phyloP scores from a whole-genome alignment of 1,284 basidiomycete genomes.

The Ustilago lituana region DNA sequence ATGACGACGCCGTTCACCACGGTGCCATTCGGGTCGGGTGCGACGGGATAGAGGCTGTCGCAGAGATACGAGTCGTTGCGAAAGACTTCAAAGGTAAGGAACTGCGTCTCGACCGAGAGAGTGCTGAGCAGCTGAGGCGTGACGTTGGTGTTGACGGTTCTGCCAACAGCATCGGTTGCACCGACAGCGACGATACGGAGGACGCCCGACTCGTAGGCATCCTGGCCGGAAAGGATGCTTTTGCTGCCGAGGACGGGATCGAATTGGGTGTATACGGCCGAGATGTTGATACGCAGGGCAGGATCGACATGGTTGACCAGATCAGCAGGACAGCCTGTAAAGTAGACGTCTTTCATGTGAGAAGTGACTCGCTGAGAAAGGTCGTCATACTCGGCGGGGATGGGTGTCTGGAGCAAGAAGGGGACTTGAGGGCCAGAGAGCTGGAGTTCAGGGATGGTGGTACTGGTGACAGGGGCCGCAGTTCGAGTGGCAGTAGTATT shows the following conservation, averaged over 20 bases:
- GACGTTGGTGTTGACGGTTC: slow-evolving; percentile 36
- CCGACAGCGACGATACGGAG: slow-evolving; percentile 57
- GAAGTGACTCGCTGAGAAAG: slow-evolving; percentile 17
- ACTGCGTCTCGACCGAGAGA: slow-evolving; percentile 47
- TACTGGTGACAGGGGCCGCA: slow-evolving; percentile 28
- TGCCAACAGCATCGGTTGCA: slow-evolving; percentile 38
- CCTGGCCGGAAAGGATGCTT: slow-evolving; percentile 20
- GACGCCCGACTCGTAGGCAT: slow-evolving; percentile 29
- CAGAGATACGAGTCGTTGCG: slow-evolving; percentile 58
- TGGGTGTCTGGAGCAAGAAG: slow-evolving; percentile 42
- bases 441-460: slow-evolving; percentile 42
- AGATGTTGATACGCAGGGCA: slow-evolving; percentile 57
- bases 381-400: slow-evolving; percentile 29
- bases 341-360: slow-evolving; percentile 50
- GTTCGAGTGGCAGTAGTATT: slow-evolving; percentile 17
- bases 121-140: slow-evolving; percentile 45
- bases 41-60: slow-evolving; percentile 54
- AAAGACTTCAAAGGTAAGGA: slow-evolving; percentile 59
- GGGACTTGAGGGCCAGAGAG: slow-evolving; percentile 44
- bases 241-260: slow-evolving; percentile 29
- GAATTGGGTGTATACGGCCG: slow-evolving; percentile 61
- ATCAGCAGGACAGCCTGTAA: slow-evolving; percentile 49
- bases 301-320: slow-evolving; percentile 42
- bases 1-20: slow-evolving; percentile 37
- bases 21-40: slow-evolving; percentile 46